Evolutionary conservation across 306 rosid species (phyloP), one percentile per base, ranked within the genome.

Genomic region (Corylus americana): DNA sequence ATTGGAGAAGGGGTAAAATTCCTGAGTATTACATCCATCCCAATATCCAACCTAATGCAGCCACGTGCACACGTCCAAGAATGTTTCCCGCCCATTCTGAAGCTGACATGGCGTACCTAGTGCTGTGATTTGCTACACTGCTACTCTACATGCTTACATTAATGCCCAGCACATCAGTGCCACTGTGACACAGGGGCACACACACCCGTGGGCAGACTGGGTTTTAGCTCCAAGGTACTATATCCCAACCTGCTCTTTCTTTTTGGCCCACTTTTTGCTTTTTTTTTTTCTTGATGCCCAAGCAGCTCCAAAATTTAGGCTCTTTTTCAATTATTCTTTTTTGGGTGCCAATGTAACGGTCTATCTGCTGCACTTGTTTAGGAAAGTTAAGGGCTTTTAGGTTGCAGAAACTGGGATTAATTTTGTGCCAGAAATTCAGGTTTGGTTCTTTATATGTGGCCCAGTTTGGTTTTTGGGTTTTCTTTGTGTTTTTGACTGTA

Each of bases 1-100:
- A 39, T 39, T 39, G 6, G 4, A 39, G 6, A 39, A 0, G 44
- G 4, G 5, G 44, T 39, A 39, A 39, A 39, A 39, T 39, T 0
- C 6, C 44, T 39, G 1, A 4, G 44, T 39, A 39, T 39, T 39
- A 5, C 44, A 39, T 39, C 44, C 44, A 39, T 39, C 6, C 0
- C 25, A 12, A 55, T 8, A 39, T 42, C 72, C 72, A 67, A 67
- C 29, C 29, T 7, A 8, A 67, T 39, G 7, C 3, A 9, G 72
- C 72, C 72, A 42, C 72, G 51, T 67, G 51, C 18, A 42, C 8
- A 17, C 14, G 37, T 20, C 29, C 13, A 39, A 44, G 72, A 67
- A 67, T 67, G 22, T 67, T 39, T 67, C 72, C 72, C 72, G 72
- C 72, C 49, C 49, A 67, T 67, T 39, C 27, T n/a, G 72, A 67